phyloP scores from a whole-genome alignment of 768 basidiomycete species.

The Suillus placidus region DNA sequence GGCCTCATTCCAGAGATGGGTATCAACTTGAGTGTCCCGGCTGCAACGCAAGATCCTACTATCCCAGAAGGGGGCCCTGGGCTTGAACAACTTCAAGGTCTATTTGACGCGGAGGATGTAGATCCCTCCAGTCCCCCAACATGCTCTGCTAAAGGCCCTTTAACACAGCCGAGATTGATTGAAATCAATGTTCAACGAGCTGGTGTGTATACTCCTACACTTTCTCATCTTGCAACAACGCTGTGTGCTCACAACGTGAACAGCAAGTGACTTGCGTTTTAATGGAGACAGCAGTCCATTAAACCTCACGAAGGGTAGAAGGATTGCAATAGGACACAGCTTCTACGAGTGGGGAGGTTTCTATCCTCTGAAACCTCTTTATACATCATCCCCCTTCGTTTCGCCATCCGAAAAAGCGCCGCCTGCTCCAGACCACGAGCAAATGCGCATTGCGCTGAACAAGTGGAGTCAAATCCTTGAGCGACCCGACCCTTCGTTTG shows the following conservation, averaged over 20 bases:
- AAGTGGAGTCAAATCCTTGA: slow-evolving; percentile 38
- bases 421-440: slow-evolving; percentile 21
- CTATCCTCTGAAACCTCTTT: slow-evolving; percentile 31
- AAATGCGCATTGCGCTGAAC: slow-evolving; percentile 36
- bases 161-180: slow-evolving; percentile 8
- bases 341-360: slow-evolving; percentile 39
- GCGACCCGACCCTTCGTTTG: slow-evolving; percentile 34
- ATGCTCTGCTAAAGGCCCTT: slow-evolving; percentile 11
- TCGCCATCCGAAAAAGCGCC: slow-evolving; percentile 17
- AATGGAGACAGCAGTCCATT: slow-evolving; percentile 27
- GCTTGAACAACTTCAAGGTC: slow-evolving; percentile 32
- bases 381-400: slow-evolving; percentile 32
- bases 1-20: slow-evolving; percentile 38
- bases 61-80: slow-evolving; percentile 36
- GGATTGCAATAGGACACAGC: slow-evolving; percentile 30
- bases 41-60: slow-evolving; percentile 24
- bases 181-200: slow-evolving; percentile 26
- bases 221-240: neutral
- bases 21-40: slow-evolving; percentile 32
- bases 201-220: slow-evolving; percentile 22
- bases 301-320: slow-evolving; percentile 32
- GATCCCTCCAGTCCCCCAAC: neutral
- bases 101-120: slow-evolving; percentile 25
- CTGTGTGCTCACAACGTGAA: slow-evolving; percentile 14
- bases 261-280: slow-evolving; percentile 21